Evolutionary conservation across 2,329 filamentous ascomycete genomes (phyloP), one percentile per base, ranked within the genome.

Genomic region (Calonectria multiphialidica): DNA sequence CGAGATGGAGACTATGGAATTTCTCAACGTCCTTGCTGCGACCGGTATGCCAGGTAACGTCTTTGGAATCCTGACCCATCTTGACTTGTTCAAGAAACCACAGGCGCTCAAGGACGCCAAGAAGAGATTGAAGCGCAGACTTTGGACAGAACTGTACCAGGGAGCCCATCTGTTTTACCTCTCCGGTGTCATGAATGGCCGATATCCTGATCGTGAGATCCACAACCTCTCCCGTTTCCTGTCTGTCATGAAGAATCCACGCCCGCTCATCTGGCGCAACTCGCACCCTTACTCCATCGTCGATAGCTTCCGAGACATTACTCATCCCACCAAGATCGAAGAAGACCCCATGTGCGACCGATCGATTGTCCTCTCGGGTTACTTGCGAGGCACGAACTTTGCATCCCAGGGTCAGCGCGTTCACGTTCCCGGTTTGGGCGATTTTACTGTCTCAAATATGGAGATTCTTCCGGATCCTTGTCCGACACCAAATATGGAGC

Each of bases 1-100:
- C 81, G 97, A 99, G 86, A 99, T 99, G 97, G 97, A 99, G 88
- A 99, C 97, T 0, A 99, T 99, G 97, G 97, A 99, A 85, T 99
- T 99, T 74, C 87, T 99, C 81, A 98, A 98, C 79, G 93, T 98
- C 21, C 88, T 99, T 63, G 93, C 94, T n/a, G 92, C 95, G 2
- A 98, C 94, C 35, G 97, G 97, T 83, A 98, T 99, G 96, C 97
- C 97, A 0, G 96, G 97, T 76, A 99, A 99, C 79, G 96, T 99
- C 44, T 98, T 99, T 82, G 97, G 97, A 65, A 96, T 99, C 70
- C 89, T 99, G 53, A 98, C 97, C 18, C 97, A 99, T 87, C 88
- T 99, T 72, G 97, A 99, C 82, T 88, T 99, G 16, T 99, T 99
- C 87, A 91, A 93, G 81, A 98, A 98, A 81, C 96, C 97, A 69